Percentiles rank a stretch among this genome's conserved stretches.
Conservation (phyloP, 2,329 filamentous ascomycete genomes). For the Davidsoniella virescens region DNA sequence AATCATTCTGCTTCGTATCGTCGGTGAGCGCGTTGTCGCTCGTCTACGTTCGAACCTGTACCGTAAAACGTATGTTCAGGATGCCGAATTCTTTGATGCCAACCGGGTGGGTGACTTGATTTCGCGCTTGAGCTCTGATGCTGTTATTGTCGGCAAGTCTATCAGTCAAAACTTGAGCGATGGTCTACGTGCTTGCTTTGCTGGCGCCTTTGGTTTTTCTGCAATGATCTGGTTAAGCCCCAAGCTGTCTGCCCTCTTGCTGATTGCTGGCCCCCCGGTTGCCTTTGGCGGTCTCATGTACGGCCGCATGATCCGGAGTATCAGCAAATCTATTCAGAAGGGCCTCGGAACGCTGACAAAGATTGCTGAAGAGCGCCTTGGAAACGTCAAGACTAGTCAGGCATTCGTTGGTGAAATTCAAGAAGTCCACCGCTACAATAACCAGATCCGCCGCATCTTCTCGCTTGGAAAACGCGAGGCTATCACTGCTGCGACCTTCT, state of each 20-base stretch:
- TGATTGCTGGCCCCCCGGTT: conserved; percentile 78
- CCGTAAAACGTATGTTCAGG: conserved; percentile 83
- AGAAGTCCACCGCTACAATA: conserved; percentile 82
- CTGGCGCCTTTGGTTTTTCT: conserved; percentile 72
- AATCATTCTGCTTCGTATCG: conserved; percentile 81
- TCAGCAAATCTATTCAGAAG: conserved; percentile 86
- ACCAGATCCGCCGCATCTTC: conserved; percentile 83
- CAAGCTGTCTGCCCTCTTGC: conserved; percentile 72
- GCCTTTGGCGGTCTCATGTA: conserved; percentile 85
- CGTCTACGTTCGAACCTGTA: conserved; percentile 80
- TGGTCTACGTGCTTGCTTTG: conserved; percentile 79
- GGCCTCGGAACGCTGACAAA: conserved; percentile 87
- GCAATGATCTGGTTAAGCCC: conserved; percentile 95
- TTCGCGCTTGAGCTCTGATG: conserved; percentile 86
- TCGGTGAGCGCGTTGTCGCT: conserved; percentile 87
- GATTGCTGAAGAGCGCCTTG: conserved; percentile 92
- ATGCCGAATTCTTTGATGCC: conserved; percentile 97
- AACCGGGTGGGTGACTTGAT: conserved; percentile 94
- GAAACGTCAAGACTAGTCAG: conserved; percentile 92
- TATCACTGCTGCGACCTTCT: conserved; percentile 79
- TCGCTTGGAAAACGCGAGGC: conserved; percentile 74
- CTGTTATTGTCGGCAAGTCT: conserved; percentile 94
- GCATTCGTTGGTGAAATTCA: conserved; percentile 88
- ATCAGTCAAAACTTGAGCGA: conserved; percentile 97
- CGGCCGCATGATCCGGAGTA: conserved; percentile 69